A percentile compares a stretch with the other conserved stretches of the same genome.
These are phyloP conservation scores for Kodamaea restingae DNA, from an alignment of 805 yeast genomes.

Conservation along the genomic window DNA sequence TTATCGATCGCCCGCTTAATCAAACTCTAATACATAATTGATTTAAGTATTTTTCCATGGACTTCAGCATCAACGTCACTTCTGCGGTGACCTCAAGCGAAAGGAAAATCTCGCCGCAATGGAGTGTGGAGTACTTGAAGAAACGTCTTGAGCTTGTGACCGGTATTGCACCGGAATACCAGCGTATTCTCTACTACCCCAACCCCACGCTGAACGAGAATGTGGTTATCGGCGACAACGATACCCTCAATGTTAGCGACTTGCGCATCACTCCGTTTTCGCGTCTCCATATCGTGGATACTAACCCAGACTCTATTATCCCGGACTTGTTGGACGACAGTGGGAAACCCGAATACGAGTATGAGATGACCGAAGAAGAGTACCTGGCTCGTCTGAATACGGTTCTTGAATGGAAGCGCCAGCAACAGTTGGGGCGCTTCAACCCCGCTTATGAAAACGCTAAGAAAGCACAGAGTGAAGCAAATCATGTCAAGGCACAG, in stretches of 20 bases:
- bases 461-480: slow-evolving; percentile 25
- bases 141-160: slow-evolving; percentile 62
- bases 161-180: slow-evolving; percentile 63
- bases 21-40: too few species aligned
- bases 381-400: slow-evolving; percentile 59
- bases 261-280: slow-evolving; percentile 36
- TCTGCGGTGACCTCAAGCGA: slow-evolving; percentile 69
- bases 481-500: slow-evolving; percentile 23
- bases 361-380: slow-evolving; percentile 52
- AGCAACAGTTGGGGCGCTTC: slow-evolving; percentile 67
- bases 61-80: slow-evolving; percentile 55
- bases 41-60: slow-evolving; percentile 12
- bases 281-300: slow-evolving; percentile 57
- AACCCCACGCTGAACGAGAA: slow-evolving; percentile 34
- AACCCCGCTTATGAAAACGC: slow-evolving; percentile 45
- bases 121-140: slow-evolving; percentile 55
- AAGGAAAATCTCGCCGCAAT: slow-evolving; percentile 56
- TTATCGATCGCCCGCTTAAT: too few species aligned
- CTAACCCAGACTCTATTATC: slow-evolving; percentile 50
- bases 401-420: slow-evolving; percentile 73
- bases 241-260: slow-evolving; percentile 20
- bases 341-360: slow-evolving; percentile 24
- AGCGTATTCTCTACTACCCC: slow-evolving; percentile 46
- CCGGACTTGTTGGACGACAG: slow-evolving; percentile 28
- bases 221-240: slow-evolving; percentile 19